Conservation (phyloP, 2,329 filamentous ascomycete species). For the Ophiostoma angusticollis region DNA sequence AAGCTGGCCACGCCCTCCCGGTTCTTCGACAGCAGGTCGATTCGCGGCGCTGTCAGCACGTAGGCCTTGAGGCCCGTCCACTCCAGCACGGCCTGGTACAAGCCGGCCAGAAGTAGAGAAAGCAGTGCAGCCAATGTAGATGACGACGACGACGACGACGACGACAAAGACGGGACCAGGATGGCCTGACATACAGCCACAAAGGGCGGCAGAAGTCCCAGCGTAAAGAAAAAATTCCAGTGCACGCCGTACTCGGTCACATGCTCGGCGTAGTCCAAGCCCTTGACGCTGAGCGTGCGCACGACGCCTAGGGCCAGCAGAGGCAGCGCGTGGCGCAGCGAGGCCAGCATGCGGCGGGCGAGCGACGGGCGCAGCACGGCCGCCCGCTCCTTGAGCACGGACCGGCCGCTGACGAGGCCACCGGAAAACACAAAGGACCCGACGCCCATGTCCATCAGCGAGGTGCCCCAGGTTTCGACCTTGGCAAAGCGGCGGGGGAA, state of each 20-base stretch:
- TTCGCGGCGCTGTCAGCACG: slow-evolving; percentile 69
- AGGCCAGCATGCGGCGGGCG: slow-evolving; percentile 45
- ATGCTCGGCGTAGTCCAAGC: slow-evolving; percentile 90
- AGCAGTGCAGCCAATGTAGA: no score
- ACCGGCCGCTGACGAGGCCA: slow-evolving; percentile 77
- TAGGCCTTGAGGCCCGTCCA: slow-evolving; percentile 67
- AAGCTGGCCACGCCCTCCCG: slow-evolving; percentile 94
- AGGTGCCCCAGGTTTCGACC: slow-evolving; percentile 98
- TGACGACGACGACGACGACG: no score
- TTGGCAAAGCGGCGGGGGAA: slow-evolving; percentile 95
- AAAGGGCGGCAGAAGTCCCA: slow-evolving; percentile 79
- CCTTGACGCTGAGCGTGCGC: slow-evolving; percentile 80
- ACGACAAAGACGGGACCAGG: slow-evolving; percentile 65
- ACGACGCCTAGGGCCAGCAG: slow-evolving; percentile 68
- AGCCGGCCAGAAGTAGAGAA: slow-evolving; percentile 51
- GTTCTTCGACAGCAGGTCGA: slow-evolving; percentile 73
- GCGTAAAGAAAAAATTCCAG: slow-evolving; percentile 99
- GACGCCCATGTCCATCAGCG: slow-evolving; percentile 96
- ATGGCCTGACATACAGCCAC: slow-evolving; percentile 69
- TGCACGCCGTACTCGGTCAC: slow-evolving; percentile 96
- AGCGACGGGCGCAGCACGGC: slow-evolving; percentile 32
- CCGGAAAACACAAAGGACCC: slow-evolving; percentile 95
- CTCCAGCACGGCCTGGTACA: slow-evolving; percentile 67
- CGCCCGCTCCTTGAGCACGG: slow-evolving; percentile 55
- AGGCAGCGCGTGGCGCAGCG: slow-evolving; percentile 70